Evolutionary conservation across 495 filamentous ascomycete species (phyloP).

Genomic region (Penicillium desertorum): DNA sequence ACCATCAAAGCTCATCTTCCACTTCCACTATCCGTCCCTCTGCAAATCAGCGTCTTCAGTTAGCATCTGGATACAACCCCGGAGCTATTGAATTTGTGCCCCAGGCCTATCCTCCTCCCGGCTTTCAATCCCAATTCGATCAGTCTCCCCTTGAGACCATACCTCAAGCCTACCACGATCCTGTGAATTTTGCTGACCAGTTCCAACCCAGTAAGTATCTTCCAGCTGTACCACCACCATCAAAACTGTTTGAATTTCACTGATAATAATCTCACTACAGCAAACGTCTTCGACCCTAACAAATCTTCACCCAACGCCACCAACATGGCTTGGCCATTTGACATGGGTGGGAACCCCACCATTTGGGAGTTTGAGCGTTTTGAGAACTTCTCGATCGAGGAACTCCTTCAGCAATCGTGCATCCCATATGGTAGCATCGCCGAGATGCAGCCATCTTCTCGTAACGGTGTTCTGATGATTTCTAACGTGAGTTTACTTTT

Average conservation of each 20-base stretch:
- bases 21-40: background rate
- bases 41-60: background rate
- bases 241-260: background rate
- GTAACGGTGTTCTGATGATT: constrained; percentile 48
- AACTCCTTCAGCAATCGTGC: background rate
- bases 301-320: background rate
- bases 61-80: background rate
- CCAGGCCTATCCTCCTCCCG: background rate
- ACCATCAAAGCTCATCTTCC: background rate
- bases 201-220: background rate
- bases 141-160: background rate
- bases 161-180: background rate
- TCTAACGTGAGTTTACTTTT: constrained; percentile 44
- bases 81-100: background rate
- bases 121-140: background rate
- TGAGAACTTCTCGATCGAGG: background rate
- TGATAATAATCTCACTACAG: background rate
- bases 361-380: background rate
- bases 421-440: constrained; percentile 19
- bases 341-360: background rate
- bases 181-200: background rate
- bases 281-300: background rate
- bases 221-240: background rate
- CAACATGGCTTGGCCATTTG: constrained; percentile 1
- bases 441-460: constrained; percentile 15